Evolutionary conservation across 257 asterid genomes (phyloP).

Genomic region (Solanum okadae): DNA sequence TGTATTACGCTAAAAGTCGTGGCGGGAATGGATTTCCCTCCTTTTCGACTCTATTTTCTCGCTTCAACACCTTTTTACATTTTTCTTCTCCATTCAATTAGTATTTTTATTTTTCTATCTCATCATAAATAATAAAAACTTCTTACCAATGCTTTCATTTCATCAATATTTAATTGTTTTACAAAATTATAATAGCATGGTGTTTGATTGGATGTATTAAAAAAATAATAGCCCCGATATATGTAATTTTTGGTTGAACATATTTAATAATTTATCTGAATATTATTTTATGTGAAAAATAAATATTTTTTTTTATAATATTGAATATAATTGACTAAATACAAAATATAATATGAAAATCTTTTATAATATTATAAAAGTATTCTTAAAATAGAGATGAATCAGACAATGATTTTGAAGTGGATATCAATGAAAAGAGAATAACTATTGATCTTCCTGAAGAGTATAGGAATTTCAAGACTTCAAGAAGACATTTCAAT

Average conservation of each 20-base stretch:
- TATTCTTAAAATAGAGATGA: not conserved
- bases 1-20: conserved; percentile 18
- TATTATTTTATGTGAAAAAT: not conserved
- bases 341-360: no score
- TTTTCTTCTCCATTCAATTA: not conserved
- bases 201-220: not conserved
- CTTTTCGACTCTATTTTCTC: not conserved
- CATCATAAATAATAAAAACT: no score
- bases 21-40: conserved; percentile 23
- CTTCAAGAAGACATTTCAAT: not conserved
- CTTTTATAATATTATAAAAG: no score
- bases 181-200: not conserved
- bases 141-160: not conserved
- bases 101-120: no score
- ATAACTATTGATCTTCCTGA: no score
- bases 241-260: not conserved
- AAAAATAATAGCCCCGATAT: not conserved
- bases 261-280: not conserved
- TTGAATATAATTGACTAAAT: no score
- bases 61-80: not conserved
- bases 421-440: not conserved
- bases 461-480: not conserved
- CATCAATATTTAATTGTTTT: not conserved
- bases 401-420: not conserved
- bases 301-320: no score